These are phyloP conservation scores for Blakeslea trispora DNA, from an alignment of 371 early-diverging fungal species.

Conservation along the genomic window DNA sequence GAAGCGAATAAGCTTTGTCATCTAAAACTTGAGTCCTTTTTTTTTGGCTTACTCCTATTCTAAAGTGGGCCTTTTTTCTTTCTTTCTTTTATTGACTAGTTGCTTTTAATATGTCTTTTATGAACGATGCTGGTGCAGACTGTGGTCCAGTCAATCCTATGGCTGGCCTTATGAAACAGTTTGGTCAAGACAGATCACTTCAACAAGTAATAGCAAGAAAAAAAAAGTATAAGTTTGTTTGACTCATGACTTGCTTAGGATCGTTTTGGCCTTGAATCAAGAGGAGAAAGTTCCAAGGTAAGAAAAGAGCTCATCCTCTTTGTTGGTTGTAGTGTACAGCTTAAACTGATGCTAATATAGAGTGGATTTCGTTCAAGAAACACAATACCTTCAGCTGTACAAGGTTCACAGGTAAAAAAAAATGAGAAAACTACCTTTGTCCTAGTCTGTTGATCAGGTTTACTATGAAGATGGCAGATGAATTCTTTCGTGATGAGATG, in stretches of 20 bases:
- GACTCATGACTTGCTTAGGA: constrained; percentile 48
- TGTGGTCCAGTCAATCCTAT: constrained; percentile 81
- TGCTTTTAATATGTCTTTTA: constrained; percentile 26
- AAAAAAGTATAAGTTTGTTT: not conserved
- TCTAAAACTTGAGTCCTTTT: not conserved
- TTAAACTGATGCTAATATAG: too few relatives aligned
- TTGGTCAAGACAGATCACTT: constrained; percentile 74
- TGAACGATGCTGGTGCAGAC: constrained; percentile 57
- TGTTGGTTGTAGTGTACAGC: too few relatives aligned
- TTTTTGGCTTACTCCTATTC: too few relatives aligned
- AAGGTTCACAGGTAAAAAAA: constrained; percentile 29
- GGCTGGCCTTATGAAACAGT: constrained; percentile 76
- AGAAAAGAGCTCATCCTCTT: constrained; percentile 13
- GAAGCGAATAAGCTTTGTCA: too few relatives aligned
- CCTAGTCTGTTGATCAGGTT: too few relatives aligned
- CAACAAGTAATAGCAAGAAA: constrained; percentile 63
- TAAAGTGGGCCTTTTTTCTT: not conserved
- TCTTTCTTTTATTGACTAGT: constrained; percentile 5
- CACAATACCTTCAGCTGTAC: constrained; percentile 6
- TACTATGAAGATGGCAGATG: constrained; percentile 41
- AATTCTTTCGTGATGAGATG: constrained; percentile 50
- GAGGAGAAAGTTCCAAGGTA: constrained; percentile 62
- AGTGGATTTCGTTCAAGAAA: constrained; percentile 36
- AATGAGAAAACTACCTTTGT: too few relatives aligned
- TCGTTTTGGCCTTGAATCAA: constrained; percentile 55